These are phyloP conservation scores for Buddleja alternifolia DNA, from an alignment of 257 asterid genomes.

Conservation along the genomic window DNA sequence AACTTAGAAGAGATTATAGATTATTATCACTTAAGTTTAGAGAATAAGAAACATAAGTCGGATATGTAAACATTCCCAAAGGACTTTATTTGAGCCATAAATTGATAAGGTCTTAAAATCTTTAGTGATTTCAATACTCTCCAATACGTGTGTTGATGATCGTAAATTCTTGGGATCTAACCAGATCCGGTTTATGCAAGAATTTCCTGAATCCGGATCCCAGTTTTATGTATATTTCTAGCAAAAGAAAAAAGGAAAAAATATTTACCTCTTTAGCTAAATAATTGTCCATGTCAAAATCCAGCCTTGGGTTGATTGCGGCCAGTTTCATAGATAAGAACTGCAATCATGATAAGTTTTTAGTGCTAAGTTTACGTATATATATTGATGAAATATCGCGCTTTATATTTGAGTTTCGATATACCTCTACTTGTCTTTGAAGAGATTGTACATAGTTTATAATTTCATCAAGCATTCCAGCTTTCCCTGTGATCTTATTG, in stretches of 20 bases:
- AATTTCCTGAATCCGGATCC: background rate
- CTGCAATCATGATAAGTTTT: slow-evolving; percentile 63
- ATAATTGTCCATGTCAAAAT: slow-evolving; percentile 56
- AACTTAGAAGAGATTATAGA: no score
- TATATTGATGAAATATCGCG: no score
- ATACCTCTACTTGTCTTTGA: slow-evolving; percentile 96
- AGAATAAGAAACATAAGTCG: no score
- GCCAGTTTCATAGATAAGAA: slow-evolving; percentile 93
- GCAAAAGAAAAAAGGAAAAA: no score
- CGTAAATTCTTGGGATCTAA: no score
- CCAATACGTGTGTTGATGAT: no score
- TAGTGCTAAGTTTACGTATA: background rate
- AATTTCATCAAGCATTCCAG: slow-evolving; percentile 93
- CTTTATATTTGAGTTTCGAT: background rate
- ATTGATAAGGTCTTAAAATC: no score
- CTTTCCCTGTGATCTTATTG: slow-evolving; percentile 87
- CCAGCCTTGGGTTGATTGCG: slow-evolving; percentile 65
- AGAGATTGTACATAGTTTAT: slow-evolving; percentile 95
- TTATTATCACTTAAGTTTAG: background rate
- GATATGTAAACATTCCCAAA: background rate
- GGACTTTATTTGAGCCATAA: no score
- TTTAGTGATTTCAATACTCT: no score
- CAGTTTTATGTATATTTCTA: background rate
- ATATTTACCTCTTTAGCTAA: slow-evolving; percentile 73
- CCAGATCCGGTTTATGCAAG: no score